Conservation (phyloP, 176 grass and related monocot genomes). For the Microstegium vimineum region DNA sequence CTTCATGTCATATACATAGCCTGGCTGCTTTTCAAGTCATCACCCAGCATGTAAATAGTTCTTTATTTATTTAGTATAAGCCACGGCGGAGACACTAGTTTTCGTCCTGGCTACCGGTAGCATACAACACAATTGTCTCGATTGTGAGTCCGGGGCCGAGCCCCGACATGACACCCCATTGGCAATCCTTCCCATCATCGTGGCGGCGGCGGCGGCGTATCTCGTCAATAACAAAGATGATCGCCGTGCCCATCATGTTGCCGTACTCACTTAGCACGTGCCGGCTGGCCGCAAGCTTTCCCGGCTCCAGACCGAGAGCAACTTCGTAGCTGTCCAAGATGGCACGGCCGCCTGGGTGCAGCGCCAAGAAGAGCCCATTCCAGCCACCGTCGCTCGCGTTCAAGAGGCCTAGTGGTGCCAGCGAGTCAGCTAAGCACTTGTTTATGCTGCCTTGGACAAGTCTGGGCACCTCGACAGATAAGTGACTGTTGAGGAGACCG, state of each 20-base stretch:
- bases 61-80: too few species aligned
- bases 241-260: conserved; percentile 32
- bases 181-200: background rate
- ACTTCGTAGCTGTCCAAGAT: conserved; percentile 35
- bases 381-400: background rate
- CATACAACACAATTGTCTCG: background rate
- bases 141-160: background rate
- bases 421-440: too few species aligned
- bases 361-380: conserved; percentile 48
- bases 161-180: background rate
- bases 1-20: too few species aligned
- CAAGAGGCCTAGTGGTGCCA: too few species aligned
- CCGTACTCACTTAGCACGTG: conserved; percentile 42
- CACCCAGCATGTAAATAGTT: too few species aligned
- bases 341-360: conserved; percentile 34
- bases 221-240: conserved; percentile 4
- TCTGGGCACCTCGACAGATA: conserved; percentile 30
- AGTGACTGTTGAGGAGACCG: background rate
- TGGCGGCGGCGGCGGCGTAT: background rate
- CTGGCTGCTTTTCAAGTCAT: too few species aligned
- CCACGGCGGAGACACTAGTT: background rate
- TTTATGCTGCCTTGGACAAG: conserved; percentile 29
- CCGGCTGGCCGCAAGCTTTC: conserved; percentile 38
- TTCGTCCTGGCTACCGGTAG: background rate
- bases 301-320: conserved; percentile 29